Base-by-base conservation (phyloP, 805 yeast species). In the Pichia membranifaciens region DNA sequence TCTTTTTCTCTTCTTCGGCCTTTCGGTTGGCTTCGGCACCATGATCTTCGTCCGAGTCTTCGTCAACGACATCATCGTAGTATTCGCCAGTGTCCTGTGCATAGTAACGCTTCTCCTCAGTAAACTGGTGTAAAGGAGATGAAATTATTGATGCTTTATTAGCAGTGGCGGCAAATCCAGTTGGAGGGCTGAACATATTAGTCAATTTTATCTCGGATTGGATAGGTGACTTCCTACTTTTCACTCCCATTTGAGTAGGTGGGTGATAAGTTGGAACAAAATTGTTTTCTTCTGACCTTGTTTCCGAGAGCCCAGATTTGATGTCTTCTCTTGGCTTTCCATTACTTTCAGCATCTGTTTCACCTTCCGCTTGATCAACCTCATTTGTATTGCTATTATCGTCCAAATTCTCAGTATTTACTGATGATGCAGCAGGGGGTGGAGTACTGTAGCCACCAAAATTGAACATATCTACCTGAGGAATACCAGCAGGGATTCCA, bases 1-100 rank as follows among this genome's bases (percentile, higher is more conserved):
- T 28, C 51, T 38, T 51, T 54, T 34, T 44, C 44, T 33, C 40
- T 52, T 44, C 50, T 52, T 48, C 51, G 52, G 37, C 60, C 62
- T 45, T 59, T 54, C 58, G 38, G 64, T 65, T 41, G 60, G 63
- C 45, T 17, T 72, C 77, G 16, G 72, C 78, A 2, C 76, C 82
- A 15, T 64, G 67, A 22, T 62, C 67, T 23, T 57, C 66, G 35
- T 62, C 65, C 7, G 29, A 25, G 29, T 25, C 29, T 25, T 25
- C 29, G 32, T 55, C 66, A 40, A 57, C 57, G 10, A 55, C 60
- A 34, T 59, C 66, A 44, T 64, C 68, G 36, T 56, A 59, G 38
- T 58, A 60, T 44, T 58, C 63, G 17, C 58, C 64, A 6, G 58
- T 62, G 47, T 61, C 58, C 28, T 60, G 58, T 9, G 62, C 67